phyloP scores from a whole-genome alignment of 75 land plant species.

The Pseudotsuga menziesii region DNA sequence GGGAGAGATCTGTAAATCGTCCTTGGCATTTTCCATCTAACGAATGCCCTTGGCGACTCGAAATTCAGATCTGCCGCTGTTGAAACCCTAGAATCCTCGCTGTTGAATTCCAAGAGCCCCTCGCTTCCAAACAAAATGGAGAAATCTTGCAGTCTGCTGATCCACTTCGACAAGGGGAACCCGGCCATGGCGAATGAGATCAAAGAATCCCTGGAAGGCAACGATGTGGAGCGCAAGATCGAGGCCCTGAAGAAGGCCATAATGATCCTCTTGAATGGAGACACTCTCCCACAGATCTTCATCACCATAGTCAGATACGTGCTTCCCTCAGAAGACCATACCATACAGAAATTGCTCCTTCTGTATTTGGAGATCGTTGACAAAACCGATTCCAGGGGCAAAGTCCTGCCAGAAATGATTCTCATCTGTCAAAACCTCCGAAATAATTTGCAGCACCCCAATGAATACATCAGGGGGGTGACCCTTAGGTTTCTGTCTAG shows the following conservation, averaged over 20 bases:
- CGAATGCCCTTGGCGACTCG: too few relatives aligned
- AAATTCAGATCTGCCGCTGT: too few relatives aligned
- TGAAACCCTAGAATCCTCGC: neutral
- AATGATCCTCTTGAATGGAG: conserved; percentile 82
- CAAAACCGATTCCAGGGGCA: conserved; percentile 59
- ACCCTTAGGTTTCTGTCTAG: conserved; percentile 82
- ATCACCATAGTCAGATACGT: conserved; percentile 85
- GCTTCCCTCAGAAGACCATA: conserved; percentile 84
- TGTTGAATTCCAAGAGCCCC: neutral
- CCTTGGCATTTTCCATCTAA: too few relatives aligned
- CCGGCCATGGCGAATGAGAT: conserved; percentile 94
- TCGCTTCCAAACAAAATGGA: conserved; percentile 41
- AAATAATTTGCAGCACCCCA: conserved; percentile 90
- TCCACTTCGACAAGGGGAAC: conserved; percentile 86
- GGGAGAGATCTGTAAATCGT: too few relatives aligned
- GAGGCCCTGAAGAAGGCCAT: conserved; percentile 93
- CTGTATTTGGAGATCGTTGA: conserved; percentile 90
- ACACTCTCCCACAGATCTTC: conserved; percentile 84
- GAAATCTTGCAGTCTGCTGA: conserved; percentile 71
- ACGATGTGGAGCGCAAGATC: conserved; percentile 56
- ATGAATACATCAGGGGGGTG: conserved; percentile 94
- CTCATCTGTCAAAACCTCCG: conserved; percentile 86
- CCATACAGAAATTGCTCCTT: conserved; percentile 78
- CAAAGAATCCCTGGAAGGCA: conserved; percentile 81
- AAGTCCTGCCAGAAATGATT: conserved; percentile 78